These are phyloP conservation scores for Saururus chinensis DNA, from an alignment of 164 flowering plant genomes.

Conservation along the genomic window DNA sequence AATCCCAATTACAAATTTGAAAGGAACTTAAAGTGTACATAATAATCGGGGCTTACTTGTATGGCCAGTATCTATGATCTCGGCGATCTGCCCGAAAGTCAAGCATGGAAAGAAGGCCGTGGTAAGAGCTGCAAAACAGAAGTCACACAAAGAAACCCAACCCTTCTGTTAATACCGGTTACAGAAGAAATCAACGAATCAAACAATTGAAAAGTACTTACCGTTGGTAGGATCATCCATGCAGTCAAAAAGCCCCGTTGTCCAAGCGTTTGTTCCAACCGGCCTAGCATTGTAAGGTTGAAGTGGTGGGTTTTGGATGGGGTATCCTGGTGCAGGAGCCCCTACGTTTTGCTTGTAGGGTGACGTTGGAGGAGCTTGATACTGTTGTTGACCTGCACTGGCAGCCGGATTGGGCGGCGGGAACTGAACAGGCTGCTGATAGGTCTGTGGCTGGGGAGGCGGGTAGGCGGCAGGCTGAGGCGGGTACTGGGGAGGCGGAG, in stretches of 20 bases:
- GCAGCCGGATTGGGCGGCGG: background rate
- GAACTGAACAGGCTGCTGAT: slow-evolving; percentile 1
- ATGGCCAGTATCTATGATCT: slow-evolving; percentile 10
- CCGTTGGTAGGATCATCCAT: slow-evolving; percentile 38
- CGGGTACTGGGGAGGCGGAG: background rate
- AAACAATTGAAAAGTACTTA: background rate
- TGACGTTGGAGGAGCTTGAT: background rate
- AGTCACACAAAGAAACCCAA: background rate
- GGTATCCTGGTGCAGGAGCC: slow-evolving; percentile 1
- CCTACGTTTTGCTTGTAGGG: slow-evolving; percentile 1
- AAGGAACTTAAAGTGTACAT: no score
- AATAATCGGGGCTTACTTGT: slow-evolving; percentile 6
- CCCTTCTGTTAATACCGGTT: background rate
- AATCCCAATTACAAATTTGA: no score
- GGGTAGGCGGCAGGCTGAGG: slow-evolving; percentile 8
- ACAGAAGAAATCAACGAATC: background rate
- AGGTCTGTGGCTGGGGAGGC: background rate
- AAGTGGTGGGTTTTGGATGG: slow-evolving; percentile 1
- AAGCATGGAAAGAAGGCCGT: slow-evolving; percentile 11
- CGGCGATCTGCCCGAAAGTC: slow-evolving; percentile 14
- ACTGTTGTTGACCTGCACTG: background rate
- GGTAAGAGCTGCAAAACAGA: slow-evolving; percentile 1
- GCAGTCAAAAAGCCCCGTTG: slow-evolving; percentile 31
- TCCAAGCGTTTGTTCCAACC: background rate
- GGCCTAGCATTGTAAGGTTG: background rate